Conservation (phyloP, 2,329 filamentous ascomycete species). For the Tolypocladium ovalisporum region DNA sequence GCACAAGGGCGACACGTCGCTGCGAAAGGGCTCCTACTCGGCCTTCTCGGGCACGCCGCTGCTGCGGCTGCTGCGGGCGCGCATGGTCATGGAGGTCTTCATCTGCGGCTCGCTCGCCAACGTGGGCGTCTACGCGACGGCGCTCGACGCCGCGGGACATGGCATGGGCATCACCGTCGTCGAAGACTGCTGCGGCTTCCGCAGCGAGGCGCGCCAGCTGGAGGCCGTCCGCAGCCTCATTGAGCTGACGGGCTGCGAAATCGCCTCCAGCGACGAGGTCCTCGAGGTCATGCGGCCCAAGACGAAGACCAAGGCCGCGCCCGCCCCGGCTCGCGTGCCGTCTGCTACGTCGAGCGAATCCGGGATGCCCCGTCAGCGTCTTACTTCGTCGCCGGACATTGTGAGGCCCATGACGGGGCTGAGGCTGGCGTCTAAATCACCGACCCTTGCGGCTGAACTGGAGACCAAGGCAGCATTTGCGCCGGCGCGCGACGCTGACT, state of each 20-base stretch:
- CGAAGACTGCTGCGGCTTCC: constrained; percentile 80
- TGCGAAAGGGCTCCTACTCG: constrained; percentile 74
- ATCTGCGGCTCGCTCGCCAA: constrained; percentile 83
- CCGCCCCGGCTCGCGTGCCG: not conserved
- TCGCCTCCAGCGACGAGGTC: constrained; percentile 50
- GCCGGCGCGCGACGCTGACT: constrained; percentile 4
- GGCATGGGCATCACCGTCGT: constrained; percentile 80
- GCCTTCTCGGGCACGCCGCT: constrained; percentile 69
- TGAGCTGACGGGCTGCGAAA: constrained; percentile 63
- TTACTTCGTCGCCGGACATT: constrained; percentile 16
- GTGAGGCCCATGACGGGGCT: constrained; percentile 20
- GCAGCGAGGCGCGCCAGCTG: constrained; percentile 56
- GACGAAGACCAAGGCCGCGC: not conserved
- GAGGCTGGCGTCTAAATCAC: constrained; percentile 9
- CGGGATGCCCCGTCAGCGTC: not conserved
- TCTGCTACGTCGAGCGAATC: not conserved
- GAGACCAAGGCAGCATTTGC: not conserved
- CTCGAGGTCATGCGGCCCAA: constrained; percentile 21
- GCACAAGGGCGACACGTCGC: constrained; percentile 37
- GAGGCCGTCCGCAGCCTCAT: constrained; percentile 60
- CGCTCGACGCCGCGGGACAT: constrained; percentile 78
- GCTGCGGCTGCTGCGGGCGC: constrained; percentile 68
- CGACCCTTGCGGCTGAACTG: not conserved
- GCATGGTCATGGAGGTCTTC: constrained; percentile 79
- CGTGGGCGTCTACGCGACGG: constrained; percentile 81